Conservation (phyloP, 225 moss, liverwort and hornwort genomes). For the Asterella californica region DNA sequence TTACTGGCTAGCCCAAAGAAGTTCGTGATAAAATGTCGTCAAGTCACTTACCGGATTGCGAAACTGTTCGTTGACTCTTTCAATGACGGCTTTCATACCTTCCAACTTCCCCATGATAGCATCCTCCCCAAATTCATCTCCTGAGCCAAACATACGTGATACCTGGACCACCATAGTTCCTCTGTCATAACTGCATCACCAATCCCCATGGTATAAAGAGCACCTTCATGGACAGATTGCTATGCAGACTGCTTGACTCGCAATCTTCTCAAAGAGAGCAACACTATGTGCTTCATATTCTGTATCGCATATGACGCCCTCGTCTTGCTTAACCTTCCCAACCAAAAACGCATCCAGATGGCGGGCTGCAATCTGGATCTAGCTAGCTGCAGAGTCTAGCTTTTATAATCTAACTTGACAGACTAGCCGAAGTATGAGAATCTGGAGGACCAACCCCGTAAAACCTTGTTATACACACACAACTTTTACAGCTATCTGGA, state of each 20-base stretch:
- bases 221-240: constrained; percentile 20
- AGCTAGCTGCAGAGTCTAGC: background rate
- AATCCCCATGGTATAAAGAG: constrained; percentile 32
- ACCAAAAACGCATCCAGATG: background rate
- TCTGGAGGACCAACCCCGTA: too few relatives aligned
- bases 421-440: too few relatives aligned
- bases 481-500: background rate
- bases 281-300: background rate
- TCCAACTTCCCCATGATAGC: constrained; percentile 86
- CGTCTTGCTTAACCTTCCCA: background rate
- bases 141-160: constrained; percentile 81
- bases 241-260: background rate
- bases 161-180: constrained; percentile 54
- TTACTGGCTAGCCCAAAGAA: too few relatives aligned
- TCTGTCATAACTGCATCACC: constrained; percentile 47
- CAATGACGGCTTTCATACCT: constrained; percentile 76
- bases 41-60: constrained; percentile 55
- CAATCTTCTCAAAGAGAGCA: background rate
- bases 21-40: background rate
- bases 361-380: background rate
- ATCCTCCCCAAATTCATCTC: constrained; percentile 82
- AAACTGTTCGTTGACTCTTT: constrained; percentile 92
- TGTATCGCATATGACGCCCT: background rate
- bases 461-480: background rate
- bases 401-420: background rate